These are phyloP conservation scores for Penicillium antarcticum DNA, from an alignment of 495 filamentous ascomycete species.

Conservation along the genomic window DNA sequence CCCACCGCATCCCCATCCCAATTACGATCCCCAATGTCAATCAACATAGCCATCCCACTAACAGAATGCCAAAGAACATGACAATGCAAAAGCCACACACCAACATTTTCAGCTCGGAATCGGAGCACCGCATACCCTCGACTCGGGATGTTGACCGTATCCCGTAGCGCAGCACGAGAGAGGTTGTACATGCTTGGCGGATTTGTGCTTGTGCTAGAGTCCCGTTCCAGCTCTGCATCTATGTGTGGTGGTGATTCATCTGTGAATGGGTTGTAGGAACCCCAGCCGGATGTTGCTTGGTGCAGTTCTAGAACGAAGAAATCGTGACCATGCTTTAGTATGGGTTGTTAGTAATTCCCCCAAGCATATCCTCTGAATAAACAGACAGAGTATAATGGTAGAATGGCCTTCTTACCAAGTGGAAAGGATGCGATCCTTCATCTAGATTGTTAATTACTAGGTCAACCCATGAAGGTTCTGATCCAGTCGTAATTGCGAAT, in stretches of 20 bases:
- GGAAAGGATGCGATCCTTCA: constrained; percentile 49
- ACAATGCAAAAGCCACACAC: constrained; percentile 57
- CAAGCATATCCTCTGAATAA: too few species aligned
- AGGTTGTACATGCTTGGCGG: constrained; percentile 34
- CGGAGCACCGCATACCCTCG: constrained; percentile 59
- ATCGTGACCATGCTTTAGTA: constrained; percentile 68
- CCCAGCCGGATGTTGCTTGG: constrained; percentile 33
- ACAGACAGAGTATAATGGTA: too few species aligned
- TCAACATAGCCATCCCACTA: constrained; percentile 44
- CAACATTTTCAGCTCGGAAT: constrained; percentile 66
- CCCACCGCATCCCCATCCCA: constrained; percentile 20
- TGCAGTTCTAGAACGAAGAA: constrained; percentile 67
- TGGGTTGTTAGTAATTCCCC: constrained; percentile 45
- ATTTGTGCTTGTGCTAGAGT: background rate
- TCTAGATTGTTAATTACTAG: constrained; percentile 53
- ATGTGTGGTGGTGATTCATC: constrained; percentile 28
- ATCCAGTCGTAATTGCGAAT: constrained; percentile 28
- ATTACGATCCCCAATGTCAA: too few species aligned
- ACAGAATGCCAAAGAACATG: constrained; percentile 66
- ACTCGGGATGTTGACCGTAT: constrained; percentile 56
- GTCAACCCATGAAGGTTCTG: constrained; percentile 38
- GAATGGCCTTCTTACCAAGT: constrained; percentile 31
- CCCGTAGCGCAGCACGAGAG: constrained; percentile 37
- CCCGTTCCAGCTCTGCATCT: background rate
- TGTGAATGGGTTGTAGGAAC: constrained; percentile 44